Conservation (phyloP, 371 early-diverging fungal genomes). For the Batkoa obscura region DNA sequence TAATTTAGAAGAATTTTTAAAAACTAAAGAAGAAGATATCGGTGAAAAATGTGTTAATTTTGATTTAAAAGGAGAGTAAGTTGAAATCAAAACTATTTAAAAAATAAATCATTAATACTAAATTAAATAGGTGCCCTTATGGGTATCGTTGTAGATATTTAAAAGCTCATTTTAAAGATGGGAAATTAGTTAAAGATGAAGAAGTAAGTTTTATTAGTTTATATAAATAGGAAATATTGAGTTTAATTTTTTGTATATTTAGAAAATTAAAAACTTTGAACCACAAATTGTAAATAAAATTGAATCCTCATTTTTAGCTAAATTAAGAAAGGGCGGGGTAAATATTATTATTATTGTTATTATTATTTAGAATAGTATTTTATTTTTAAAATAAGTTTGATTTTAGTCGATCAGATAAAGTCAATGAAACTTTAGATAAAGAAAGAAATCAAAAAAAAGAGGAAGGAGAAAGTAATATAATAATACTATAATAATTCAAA, state of each 20-base stretch:
- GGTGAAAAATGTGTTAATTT: constrained; percentile 51
- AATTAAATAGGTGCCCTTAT: constrained; percentile 20
- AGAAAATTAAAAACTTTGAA: not conserved
- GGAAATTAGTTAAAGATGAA: constrained; percentile 22
- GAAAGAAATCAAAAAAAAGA: not conserved
- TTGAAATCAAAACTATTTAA: not conserved
- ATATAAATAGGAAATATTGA: not conserved
- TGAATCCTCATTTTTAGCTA: not conserved
- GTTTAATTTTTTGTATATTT: not conserved
- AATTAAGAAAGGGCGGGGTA: too few relatives aligned
- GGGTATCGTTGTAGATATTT: constrained; percentile 67
- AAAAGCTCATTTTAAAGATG: constrained; percentile 39
- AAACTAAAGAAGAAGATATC: constrained; percentile 44
- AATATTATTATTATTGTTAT: too few relatives aligned
- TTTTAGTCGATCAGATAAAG: too few relatives aligned
- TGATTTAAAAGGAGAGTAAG: constrained; percentile 46
- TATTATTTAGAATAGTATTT: too few relatives aligned
- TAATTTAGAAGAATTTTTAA: constrained; percentile 37
- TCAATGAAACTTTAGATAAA: too few relatives aligned
- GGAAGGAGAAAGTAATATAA: not conserved
- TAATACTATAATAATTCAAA: not conserved
- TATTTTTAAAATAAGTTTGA: too few relatives aligned
- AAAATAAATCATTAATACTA: not conserved
- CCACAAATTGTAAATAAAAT: not conserved
- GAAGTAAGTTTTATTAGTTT: constrained; percentile 11